Evolutionary conservation across 2,329 filamentous ascomycete genomes (phyloP).

Genomic region (Fusarium succisae): DNA sequence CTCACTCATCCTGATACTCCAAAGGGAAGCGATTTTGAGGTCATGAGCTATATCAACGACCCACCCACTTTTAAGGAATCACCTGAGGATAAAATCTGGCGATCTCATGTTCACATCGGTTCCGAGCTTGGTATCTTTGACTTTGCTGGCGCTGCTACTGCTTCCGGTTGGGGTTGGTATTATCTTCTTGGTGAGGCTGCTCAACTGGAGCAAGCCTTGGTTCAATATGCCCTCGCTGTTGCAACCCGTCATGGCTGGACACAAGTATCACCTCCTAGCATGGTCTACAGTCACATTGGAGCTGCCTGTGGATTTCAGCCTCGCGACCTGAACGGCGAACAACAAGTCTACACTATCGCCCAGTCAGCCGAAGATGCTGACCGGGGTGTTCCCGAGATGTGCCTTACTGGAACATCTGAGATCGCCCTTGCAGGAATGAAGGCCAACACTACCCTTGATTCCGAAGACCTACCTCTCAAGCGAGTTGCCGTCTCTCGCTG

Average conservation of each 20-base stretch:
- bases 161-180: slow-evolving; percentile 97
- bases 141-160: slow-evolving; percentile 81
- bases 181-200: slow-evolving; percentile 92
- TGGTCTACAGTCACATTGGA: slow-evolving; percentile 93
- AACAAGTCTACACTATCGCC: slow-evolving; percentile 86
- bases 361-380: slow-evolving; percentile 71
- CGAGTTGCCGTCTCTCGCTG: slow-evolving; percentile 88
- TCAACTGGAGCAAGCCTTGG: slow-evolving; percentile 90
- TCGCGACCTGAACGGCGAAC: slow-evolving; percentile 87
- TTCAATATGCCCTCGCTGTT: slow-evolving; percentile 83
- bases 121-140: slow-evolving; percentile 88
- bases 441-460: slow-evolving; percentile 74
- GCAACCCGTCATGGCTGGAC: slow-evolving; percentile 81
- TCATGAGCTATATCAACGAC: slow-evolving; percentile 84
- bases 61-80: slow-evolving; percentile 57
- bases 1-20: slow-evolving; percentile 82
- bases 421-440: slow-evolving; percentile 94
- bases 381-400: slow-evolving; percentile 72
- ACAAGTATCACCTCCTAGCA: slow-evolving; percentile 82
- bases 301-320: slow-evolving; percentile 94
- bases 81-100: slow-evolving; percentile 57
- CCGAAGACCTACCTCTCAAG: slow-evolving; percentile 76
- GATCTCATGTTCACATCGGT: slow-evolving; percentile 88
- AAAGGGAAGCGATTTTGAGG: slow-evolving; percentile 68
- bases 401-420: slow-evolving; percentile 89